These are phyloP conservation scores for Apiotrichum sp. DNA, from an alignment of 1,284 basidiomycete species.

Conservation along the genomic window DNA sequence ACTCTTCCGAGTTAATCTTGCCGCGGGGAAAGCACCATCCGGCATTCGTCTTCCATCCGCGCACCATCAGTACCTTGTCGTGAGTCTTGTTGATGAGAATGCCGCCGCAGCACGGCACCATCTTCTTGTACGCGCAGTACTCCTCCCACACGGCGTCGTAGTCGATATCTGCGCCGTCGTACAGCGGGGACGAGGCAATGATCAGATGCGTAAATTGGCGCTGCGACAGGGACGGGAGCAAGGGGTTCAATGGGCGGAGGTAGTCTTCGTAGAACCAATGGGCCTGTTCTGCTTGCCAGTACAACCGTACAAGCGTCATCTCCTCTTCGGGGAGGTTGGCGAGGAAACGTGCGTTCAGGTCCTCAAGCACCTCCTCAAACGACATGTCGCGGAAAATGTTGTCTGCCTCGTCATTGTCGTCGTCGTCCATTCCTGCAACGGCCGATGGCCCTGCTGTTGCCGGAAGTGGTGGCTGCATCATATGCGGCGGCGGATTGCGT, in stretches of 20 bases:
- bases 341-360: constrained; percentile 93
- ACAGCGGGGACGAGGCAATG: constrained; percentile 53
- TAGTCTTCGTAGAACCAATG: constrained; percentile 99
- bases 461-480: not conserved
- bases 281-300: constrained; percentile 99
- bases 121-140: constrained; percentile 81
- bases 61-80: constrained; percentile 94
- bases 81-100: constrained; percentile 87
- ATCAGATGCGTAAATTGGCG: constrained; percentile 93
- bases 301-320: constrained; percentile 83
- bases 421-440: not conserved
- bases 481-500: not conserved
- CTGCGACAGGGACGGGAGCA: constrained; percentile 77
- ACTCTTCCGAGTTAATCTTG: constrained; percentile 94
- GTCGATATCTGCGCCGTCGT: constrained; percentile 27
- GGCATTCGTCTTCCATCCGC: constrained; percentile 93
- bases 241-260: constrained; percentile 80
- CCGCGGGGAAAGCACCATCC: constrained; percentile 99
- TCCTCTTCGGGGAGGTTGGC: constrained; percentile 94
- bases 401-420: constrained; percentile 29
- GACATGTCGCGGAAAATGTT: constrained; percentile 41
- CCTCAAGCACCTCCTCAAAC: constrained; percentile 64
- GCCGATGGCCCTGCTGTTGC: not conserved
- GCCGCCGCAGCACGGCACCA: constrained; percentile 97
- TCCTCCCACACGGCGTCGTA: constrained; percentile 46